Evolutionary conservation across 768 basidiomycete species (phyloP).

Genomic region (Glaciozyma martinii): DNA sequence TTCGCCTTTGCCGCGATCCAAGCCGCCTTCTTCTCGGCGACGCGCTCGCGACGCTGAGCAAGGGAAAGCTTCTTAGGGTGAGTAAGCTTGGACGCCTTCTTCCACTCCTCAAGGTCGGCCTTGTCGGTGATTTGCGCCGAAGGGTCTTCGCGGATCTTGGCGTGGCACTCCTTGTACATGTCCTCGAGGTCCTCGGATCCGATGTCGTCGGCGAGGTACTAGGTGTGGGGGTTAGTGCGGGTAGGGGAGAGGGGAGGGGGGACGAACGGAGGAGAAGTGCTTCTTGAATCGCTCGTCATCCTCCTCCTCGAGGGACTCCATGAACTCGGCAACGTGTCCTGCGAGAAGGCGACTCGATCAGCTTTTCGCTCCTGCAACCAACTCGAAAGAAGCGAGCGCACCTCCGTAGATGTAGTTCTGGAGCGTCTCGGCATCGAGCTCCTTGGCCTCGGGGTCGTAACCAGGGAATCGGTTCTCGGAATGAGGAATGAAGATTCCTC

Average conservation of each 20-base stretch:
- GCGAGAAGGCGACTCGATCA: constrained; percentile 40
- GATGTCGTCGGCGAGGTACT: constrained; percentile 92
- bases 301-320: constrained; percentile 98
- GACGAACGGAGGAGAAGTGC: constrained; percentile 34
- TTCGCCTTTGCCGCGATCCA: constrained; percentile 1
- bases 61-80: constrained; percentile 58
- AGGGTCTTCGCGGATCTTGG: constrained; percentile 95
- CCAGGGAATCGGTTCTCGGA: constrained; percentile 95
- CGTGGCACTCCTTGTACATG: constrained; percentile 71
- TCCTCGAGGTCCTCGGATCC: constrained; percentile 97
- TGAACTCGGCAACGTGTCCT: constrained; percentile 98
- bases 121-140: constrained; percentile 69
- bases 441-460: constrained; percentile 84
- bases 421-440: constrained; percentile 83
- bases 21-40: constrained; percentile 62
- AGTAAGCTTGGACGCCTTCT: constrained; percentile 68
- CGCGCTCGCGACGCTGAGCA: constrained; percentile 66
- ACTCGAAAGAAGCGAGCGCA: neutral
- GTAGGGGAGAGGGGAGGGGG: constrained; percentile 12
- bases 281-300: constrained; percentile 76
- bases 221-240: neutral
- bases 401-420: constrained; percentile 76
- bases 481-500: constrained; percentile 96
- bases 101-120: constrained; percentile 66
- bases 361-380: neutral